Evolutionary conservation across 1,284 basidiomycete genomes (phyloP), one percentile per base, ranked within the genome.

Genomic region (Uromyces viciae-fabae): DNA sequence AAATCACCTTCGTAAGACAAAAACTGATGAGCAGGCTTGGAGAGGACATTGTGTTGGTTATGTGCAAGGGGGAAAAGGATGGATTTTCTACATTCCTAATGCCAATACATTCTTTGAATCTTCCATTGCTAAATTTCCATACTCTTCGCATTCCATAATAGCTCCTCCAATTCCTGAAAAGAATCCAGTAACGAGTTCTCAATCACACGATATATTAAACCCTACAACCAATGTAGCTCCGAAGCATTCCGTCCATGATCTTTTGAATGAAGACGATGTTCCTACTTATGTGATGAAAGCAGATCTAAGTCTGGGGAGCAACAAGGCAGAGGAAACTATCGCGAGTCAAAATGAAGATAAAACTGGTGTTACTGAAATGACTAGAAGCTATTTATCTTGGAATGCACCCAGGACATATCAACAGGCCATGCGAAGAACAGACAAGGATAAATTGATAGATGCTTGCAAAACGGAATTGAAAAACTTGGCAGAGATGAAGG

Each of bases 11-110:
- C n/a, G 54, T 3, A 40, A n/a, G n/a, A 33, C 46, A 2, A 75
- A 75, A 28, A 71, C 14, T 5, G 74, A 75, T 28, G n/a, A 25
- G 1, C 52, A 58, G 3, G 72, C 54, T 7, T 40, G 36, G 49
- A 25, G 25, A 25, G 31, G 72, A 15, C 19, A 58, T 56, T 14
- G 62, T 1, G 74, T 75, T 2, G 58, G 54, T 9, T 75, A 64
- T 64, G 36, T 75, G 0, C 38, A 75, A 25, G 40, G 74, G 1
- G 74, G 54, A 2, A 75, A 75, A 25, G 74, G 74, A 28, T 75
- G 74, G 56, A 40, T 75, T 9, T 75, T 75, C 49, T 75, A 28
- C 22, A 43, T 43, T 2, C 56, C 74, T 2, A 33, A 3, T 3
- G 49, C 25, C 4, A 74, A 74, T 33, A 58, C 68, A 9, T 71